Base-by-base conservation (phyloP, 2,329 filamentous ascomycete species). In the Scedosporium apiospermum region DNA sequence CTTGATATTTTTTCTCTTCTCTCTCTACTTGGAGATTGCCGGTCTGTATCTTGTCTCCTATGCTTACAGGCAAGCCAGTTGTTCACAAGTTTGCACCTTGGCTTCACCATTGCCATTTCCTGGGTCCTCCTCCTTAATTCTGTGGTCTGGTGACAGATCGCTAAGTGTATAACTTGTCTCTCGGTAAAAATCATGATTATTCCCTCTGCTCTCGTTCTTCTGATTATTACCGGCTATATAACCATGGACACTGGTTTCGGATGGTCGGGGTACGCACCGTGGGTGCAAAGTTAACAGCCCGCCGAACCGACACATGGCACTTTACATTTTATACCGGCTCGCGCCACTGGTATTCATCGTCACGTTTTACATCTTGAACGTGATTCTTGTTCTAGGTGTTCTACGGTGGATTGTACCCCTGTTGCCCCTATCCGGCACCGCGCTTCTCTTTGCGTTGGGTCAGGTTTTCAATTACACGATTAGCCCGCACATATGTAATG, bases 391-490 rank as follows among this genome's bases (percentile, higher is more conserved):
- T 27, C 77, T 98, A 34, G 84, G 87, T 65, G 84, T 99, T 6
- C 85, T 99, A 1, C 91, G 92, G 63, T 95, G 99, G 77, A 83
- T 83, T 66, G 88, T 90, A 65, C 95, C 95, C 95, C 93, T 99
- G 91, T 82, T 95, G 64, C 97, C 93, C 73, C 84, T 98, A 18
- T 75, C 80, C 2, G 82, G 78, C 1, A 91, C 93, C 0, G 87
- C 82, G 2, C 68, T 98, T 2, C 81, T 96, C 16, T 99, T 99
- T 72, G 92, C 91, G 27, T 83, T 96, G 63, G 93, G 92, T 18
- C 95, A 99, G 72, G 84, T 99, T 66, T 99, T 99, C 83, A 90
- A 96, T 77, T 99, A 96, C 73, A 89, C 93, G 63, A 83, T 96
- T 75, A 98, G 93, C 79, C 84, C 88, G 12, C 88, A 96, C 73